phyloP scores from a whole-genome alignment of 208 protist species.

The Leishmania amazonensis region DNA sequence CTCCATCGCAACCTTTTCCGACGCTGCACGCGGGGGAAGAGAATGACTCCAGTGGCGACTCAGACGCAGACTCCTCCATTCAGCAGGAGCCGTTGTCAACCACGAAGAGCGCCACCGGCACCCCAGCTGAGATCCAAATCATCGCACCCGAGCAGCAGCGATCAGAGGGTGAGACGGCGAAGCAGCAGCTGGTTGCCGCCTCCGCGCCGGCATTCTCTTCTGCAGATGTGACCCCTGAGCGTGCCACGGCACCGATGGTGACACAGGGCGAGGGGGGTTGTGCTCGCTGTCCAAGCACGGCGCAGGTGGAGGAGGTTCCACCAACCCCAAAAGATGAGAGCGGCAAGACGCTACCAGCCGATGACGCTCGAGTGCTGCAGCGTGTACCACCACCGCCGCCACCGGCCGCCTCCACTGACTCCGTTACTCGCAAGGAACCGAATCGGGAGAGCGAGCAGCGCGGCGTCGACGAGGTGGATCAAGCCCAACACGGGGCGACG shows the following conservation, averaged over 20 bases:
- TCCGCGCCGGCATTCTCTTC: conserved; percentile 1
- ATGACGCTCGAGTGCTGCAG: conserved; percentile 34
- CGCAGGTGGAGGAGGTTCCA: conserved; percentile 37
- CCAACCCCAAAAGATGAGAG: conserved; percentile 22
- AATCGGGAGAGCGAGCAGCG: neutral
- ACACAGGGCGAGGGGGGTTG: conserved; percentile 7
- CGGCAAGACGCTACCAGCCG: conserved; percentile 16
- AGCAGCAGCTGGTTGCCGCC: neutral
- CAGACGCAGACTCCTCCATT: conserved; percentile 11
- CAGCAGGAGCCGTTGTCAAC: neutral
- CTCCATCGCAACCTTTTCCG: neutral
- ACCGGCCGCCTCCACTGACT: neutral
- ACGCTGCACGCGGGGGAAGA: neutral
- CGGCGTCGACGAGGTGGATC: neutral
- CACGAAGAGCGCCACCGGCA: neutral
- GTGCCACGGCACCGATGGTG: conserved; percentile 13
- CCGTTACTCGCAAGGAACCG: neutral
- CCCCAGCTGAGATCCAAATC: neutral
- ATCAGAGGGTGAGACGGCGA: neutral
- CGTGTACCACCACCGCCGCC: conserved; percentile 29
- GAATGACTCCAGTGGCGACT: neutral
- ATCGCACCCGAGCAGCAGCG: neutral
- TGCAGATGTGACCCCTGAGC: conserved; percentile 18
- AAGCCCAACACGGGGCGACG: neutral
- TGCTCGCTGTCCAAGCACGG: conserved; percentile 25